Evolutionary conservation across 768 basidiomycete species (phyloP), one percentile per base, ranked within the genome.

Genomic region (Hygrocybe punicea): DNA sequence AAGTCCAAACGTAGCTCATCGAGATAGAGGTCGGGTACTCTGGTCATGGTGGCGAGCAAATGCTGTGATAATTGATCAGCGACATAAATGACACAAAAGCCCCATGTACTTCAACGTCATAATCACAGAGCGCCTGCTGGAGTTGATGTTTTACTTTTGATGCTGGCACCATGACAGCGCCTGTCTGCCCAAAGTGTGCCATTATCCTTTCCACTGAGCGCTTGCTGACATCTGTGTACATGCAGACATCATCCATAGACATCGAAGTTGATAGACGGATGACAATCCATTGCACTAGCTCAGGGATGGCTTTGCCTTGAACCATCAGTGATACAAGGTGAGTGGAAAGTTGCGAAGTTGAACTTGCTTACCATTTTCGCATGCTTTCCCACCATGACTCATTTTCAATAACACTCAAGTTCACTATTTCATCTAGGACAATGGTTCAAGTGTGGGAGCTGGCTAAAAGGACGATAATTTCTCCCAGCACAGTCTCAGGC

Each of bases 391-490:
- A 29, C 29, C 29, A 29, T 29, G 29, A 29, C 29, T 29, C 29
- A 29, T 29, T 69, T 98, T 98, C 77, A 98, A 98, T 80, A 98
- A 98, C 63, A 95, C 98, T 57, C 91, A 14, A 89, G 82, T 60
- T 91, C 91, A 1, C 78, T 98, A 34, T 99, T 99, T 81, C 97
- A 98, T 70, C 96, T 95, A 1, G 91, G 95, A 67, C 96, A 80
- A 99, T 96, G 4, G 89, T 99, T 39, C 84, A 96, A n/a, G 96
- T 98, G 2, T 99, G 97, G 96, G 97, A 99, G 67, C 81, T 98
- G 70, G 87, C 88, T 29, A 98, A 98, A 70, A 80, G 95, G 47
- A 91, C 93, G 1, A 91, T 93, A 3, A 94, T 99, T 45, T 29
- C 29, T 29, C 4, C 29, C 29, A 29, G 29, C 29, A 29, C 29